Evolutionary conservation across 805 yeast genomes (phyloP).

Genomic region (Candida silvatica): DNA sequence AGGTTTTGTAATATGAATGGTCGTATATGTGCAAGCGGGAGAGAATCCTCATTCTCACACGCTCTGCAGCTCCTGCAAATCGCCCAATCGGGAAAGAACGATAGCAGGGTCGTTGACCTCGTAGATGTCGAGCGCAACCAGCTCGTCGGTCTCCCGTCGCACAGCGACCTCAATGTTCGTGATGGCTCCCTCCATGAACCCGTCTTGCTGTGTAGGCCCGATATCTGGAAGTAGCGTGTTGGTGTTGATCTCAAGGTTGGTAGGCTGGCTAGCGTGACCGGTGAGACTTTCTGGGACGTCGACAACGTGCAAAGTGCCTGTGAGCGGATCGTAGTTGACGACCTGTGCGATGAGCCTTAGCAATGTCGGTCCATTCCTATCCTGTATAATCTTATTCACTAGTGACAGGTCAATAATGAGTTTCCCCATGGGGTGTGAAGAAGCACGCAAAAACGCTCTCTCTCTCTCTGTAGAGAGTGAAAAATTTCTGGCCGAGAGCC

Average conservation of each 20-base stretch:
- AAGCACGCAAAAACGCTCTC: neutral
- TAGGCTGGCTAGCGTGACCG: neutral
- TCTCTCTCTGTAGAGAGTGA: neutral
- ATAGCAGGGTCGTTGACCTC: slow-evolving; percentile 12
- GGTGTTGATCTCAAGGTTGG: slow-evolving; percentile 6
- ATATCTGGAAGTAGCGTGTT: slow-evolving; percentile 6
- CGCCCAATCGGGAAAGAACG: slow-evolving; percentile 8
- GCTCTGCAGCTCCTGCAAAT: slow-evolving; percentile 9
- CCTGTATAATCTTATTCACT: too few species aligned
- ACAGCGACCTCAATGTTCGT: slow-evolving; percentile 17
- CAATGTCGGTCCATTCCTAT: too few species aligned
- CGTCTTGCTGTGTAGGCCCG: slow-evolving; percentile 3
- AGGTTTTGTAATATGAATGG: too few species aligned
- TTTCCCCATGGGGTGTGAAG: slow-evolving; percentile 4
- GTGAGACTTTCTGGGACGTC: slow-evolving; percentile 7
- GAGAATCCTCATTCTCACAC: too few species aligned
- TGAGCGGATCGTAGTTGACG: slow-evolving; percentile 9
- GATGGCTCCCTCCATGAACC: slow-evolving; percentile 12
- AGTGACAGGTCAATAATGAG: slow-evolving; percentile 5
- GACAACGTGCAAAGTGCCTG: slow-evolving; percentile 10
- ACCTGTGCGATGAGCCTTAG: slow-evolving; percentile 18
- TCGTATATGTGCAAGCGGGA: too few species aligned
- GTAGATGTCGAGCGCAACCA: slow-evolving; percentile 14
- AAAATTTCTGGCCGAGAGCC: too few species aligned
- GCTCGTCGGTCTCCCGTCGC: slow-evolving; percentile 4